These are phyloP conservation scores for Phanerochaete sordida DNA, from an alignment of 768 basidiomycete species.

Conservation along the genomic window DNA sequence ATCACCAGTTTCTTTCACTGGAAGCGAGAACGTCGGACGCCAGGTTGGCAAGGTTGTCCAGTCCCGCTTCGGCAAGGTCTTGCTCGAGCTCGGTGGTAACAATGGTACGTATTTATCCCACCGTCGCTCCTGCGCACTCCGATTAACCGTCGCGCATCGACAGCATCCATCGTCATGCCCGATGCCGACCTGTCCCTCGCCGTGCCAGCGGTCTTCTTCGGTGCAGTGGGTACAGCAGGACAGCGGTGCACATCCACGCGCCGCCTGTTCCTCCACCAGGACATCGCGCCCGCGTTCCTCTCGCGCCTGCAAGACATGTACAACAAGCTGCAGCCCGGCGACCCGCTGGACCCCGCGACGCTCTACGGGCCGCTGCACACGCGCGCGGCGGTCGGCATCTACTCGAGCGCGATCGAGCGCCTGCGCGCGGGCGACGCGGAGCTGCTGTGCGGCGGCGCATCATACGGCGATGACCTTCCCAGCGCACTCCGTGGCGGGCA, in stretches of 20 bases:
- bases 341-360: conserved; percentile 72
- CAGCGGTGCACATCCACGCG: conserved; percentile 89
- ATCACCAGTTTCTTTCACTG: conserved; percentile 87
- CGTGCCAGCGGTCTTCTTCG: conserved; percentile 88
- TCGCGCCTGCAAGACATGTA: conserved; percentile 73
- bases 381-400: conserved; percentile 60
- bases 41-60: conserved; percentile 87
- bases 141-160: background rate
- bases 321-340: conserved; percentile 69
- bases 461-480: conserved; percentile 38
- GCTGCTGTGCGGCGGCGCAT: conserved; percentile 69
- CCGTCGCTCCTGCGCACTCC: background rate
- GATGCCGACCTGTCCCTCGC: conserved; percentile 92
- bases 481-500: conserved; percentile 62
- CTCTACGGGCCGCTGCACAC: conserved; percentile 88
- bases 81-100: conserved; percentile 93
- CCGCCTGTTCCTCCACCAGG: conserved; percentile 81
- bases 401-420: conserved; percentile 55
- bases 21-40: conserved; percentile 84
- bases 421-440: conserved; percentile 67
- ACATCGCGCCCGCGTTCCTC: conserved; percentile 75
- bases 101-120: conserved; percentile 57
- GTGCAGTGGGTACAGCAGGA: conserved; percentile 80
- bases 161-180: conserved; percentile 89
- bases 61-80: conserved; percentile 83